These are phyloP conservation scores for Zygotorulaspora mrakii DNA, from an alignment of 1,139 yeast species.

Conservation along the genomic window DNA sequence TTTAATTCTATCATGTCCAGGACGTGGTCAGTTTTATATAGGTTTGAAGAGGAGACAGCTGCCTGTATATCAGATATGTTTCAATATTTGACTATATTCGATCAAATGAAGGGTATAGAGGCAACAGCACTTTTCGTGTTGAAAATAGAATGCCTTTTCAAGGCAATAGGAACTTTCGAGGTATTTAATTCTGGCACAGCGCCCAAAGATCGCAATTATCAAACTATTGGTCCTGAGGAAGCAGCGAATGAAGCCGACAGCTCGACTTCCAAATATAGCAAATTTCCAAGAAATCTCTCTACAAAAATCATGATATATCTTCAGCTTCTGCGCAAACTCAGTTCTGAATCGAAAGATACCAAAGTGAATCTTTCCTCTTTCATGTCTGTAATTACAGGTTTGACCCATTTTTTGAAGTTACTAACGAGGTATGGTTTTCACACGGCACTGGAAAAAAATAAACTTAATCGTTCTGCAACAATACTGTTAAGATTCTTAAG, in stretches of 20 bases:
- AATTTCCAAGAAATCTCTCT: slow-evolving; percentile 86
- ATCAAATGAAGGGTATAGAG: slow-evolving; percentile 63
- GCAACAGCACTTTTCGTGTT: slow-evolving; percentile 73
- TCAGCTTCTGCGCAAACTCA: slow-evolving; percentile 62
- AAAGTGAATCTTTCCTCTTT: slow-evolving; percentile 53
- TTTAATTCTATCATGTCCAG: slow-evolving; percentile 68
- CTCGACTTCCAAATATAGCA: slow-evolving; percentile 39
- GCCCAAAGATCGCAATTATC: neutral
- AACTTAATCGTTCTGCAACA: slow-evolving; percentile 50
- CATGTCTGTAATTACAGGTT: slow-evolving; percentile 79
- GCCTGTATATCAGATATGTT: slow-evolving; percentile 90
- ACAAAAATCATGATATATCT: slow-evolving; percentile 75
- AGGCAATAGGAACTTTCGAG: slow-evolving; percentile 56
- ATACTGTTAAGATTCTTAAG: slow-evolving; percentile 64
- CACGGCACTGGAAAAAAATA: slow-evolving; percentile 67
- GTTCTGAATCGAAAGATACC: slow-evolving; percentile 32
- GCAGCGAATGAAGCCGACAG: slow-evolving; percentile 18
- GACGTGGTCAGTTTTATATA: slow-evolving; percentile 85
- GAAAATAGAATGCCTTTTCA: slow-evolving; percentile 71
- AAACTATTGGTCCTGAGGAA: neutral
- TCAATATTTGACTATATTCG: slow-evolving; percentile 73
- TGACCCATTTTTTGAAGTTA: slow-evolving; percentile 89
- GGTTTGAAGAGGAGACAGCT: slow-evolving; percentile 91
- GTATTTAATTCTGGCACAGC: slow-evolving; percentile 16
- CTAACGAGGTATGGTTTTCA: slow-evolving; percentile 77